Base-by-base conservation (phyloP, 2,329 filamentous ascomycete species). In the Lecanicillium sp. region DNA sequence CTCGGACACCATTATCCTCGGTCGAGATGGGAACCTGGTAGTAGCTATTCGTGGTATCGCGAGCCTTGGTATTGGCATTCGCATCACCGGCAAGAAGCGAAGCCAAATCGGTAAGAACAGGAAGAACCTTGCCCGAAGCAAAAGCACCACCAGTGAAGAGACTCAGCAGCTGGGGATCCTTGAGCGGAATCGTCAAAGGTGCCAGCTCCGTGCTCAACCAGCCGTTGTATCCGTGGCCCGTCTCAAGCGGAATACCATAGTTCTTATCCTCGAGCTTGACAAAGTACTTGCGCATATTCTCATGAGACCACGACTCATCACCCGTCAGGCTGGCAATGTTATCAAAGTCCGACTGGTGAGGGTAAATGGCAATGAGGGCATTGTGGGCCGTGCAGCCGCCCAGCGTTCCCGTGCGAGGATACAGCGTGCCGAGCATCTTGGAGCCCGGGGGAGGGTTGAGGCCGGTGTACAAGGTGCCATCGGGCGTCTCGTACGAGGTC, bases 381-480 rank as follows among this genome's bases (percentile, higher is more conserved):
- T 74, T 73, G 56, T 78, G 74, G 0, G 67, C 63, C 2, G 68
- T 66, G 55, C 75, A 78, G 4, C 75, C 75, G 37, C 75, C 74
- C 1, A 79, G 57, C 3, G 65, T 71, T 15, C 68, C 72, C 3
- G 71, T 64, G 12, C 77, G 68, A 9, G 75, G 75, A 48, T 80
- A 81, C 8, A 73, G 60, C 12, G 70, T 71, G 4, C 77, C 77
- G 45, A 70, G 63, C 44, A 66, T 55, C 4, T 51, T 63, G 1
- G 75, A 70, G 11, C 69, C 72, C 5, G 57, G 55, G 0, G 76
- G 76, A 2, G 72, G 73, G 41, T 64, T 58, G 6, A 67, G 54
- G 12, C 76, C 75, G 13, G 66, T 70, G 49, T 78, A 78, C 20
- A 67, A 55, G 3, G 56, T 52, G 12, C 73, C 73, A 33, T 69